A percentile compares a stretch with the other conserved stretches of the same genome.
Conservation (phyloP, 768 basidiomycete genomes). For the Leucocoprinus sp. region DNA sequence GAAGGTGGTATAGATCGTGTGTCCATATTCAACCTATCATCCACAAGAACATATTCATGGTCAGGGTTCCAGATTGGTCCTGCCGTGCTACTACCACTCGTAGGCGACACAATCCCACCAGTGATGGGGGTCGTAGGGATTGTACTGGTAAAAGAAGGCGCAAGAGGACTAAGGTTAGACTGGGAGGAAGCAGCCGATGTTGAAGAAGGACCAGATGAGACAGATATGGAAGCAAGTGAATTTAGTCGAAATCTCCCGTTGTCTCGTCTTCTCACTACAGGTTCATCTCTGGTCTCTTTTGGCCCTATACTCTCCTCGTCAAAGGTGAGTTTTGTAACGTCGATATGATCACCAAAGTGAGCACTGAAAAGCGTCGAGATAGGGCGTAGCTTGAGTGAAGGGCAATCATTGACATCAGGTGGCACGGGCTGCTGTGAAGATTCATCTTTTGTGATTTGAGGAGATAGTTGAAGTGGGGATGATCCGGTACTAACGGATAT, state of each 20-base stretch:
- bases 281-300: neutral
- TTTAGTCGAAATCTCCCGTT: constrained; percentile 37
- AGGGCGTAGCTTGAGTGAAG: constrained; percentile 62
- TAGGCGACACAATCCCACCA: constrained; percentile 15
- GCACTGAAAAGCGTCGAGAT: constrained; percentile 70
- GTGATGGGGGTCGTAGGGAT: constrained; percentile 9
- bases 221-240: constrained; percentile 5
- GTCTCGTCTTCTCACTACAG: constrained; percentile 20
- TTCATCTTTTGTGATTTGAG: constrained; percentile 20
- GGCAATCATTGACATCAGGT: constrained; percentile 52
- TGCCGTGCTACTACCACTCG: constrained; percentile 8
- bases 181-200: constrained; percentile 5
- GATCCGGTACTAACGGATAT: constrained; percentile 34
- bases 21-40: neutral
- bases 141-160: constrained; percentile 1
- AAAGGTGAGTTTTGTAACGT: constrained; percentile 12
- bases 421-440: constrained; percentile 54
- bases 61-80: neutral
- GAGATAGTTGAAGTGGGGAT: constrained; percentile 15
- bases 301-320: constrained; percentile 14
- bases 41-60: neutral
- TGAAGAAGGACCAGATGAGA: constrained; percentile 5
- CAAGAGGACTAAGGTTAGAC: neutral
- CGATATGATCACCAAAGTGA: constrained; percentile 49
- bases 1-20: neutral